Evolutionary conservation across 495 filamentous ascomycete species (phyloP).

Genomic region (Aspergillus diversus): DNA sequence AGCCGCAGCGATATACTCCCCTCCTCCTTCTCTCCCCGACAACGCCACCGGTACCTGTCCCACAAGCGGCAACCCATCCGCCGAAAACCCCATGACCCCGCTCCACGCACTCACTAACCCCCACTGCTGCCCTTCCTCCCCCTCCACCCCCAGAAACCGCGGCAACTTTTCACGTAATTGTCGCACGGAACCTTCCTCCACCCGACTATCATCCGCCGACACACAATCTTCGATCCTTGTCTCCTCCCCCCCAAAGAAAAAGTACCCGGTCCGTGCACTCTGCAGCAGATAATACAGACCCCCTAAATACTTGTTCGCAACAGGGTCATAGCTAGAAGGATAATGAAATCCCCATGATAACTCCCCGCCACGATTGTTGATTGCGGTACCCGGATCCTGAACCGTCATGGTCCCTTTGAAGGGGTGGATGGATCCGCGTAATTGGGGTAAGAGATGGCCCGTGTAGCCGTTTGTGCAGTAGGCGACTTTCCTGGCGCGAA

Average conservation of each 20-base stretch:
- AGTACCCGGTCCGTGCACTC: constrained; percentile 49
- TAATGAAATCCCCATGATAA: constrained; percentile 43
- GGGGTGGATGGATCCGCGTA: constrained; percentile 74
- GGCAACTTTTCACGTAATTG: constrained; percentile 35
- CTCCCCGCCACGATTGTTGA: constrained; percentile 30
- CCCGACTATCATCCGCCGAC: constrained; percentile 58
- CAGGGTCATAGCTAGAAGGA: constrained; percentile 24
- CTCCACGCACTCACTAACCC: constrained; percentile 67
- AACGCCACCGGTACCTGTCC: constrained; percentile 61
- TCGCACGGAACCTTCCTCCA: constrained; percentile 28
- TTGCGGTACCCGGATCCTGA: constrained; percentile 53
- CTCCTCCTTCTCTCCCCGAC: constrained; percentile 40
- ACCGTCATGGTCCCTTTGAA: constrained; percentile 76
- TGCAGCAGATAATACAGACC: constrained; percentile 81
- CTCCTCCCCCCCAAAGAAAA: constrained; percentile 58
- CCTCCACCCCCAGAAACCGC: constrained; percentile 46
- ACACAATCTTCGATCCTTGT: constrained; percentile 64
- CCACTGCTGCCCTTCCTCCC: constrained; percentile 25
- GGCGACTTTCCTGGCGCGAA: constrained; percentile 61
- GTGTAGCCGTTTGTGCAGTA: constrained; percentile 82
- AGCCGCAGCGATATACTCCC: constrained; percentile 61
- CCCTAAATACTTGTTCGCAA: constrained; percentile 50
- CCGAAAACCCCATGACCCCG: constrained; percentile 79
- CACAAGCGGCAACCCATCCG: constrained; percentile 71
- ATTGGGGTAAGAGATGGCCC: constrained; percentile 68